Conservation (phyloP, 495 filamentous ascomycete genomes). For the Glonium stellatum region DNA sequence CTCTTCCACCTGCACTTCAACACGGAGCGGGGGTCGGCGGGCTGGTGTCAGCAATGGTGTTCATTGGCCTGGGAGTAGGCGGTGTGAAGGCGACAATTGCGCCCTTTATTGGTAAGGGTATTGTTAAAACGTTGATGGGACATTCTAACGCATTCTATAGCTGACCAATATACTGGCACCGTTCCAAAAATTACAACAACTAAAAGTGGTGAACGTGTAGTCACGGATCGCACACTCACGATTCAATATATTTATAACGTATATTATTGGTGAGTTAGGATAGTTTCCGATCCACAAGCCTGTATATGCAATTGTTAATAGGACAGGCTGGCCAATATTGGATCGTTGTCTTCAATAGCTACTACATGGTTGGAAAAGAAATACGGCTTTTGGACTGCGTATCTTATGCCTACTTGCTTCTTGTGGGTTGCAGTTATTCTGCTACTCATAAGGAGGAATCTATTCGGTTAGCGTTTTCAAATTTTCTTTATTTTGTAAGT, state of each 20-base stretch:
- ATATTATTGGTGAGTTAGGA: background rate
- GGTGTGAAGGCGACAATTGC: background rate
- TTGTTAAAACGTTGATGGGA: background rate
- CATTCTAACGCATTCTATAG: background rate
- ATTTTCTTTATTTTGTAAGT: background rate
- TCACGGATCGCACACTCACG: background rate
- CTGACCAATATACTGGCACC: background rate
- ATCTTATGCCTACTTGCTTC: background rate
- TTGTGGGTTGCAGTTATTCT: background rate
- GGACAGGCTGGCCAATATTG: background rate
- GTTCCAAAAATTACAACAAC: background rate
- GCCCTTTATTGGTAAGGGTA: background rate
- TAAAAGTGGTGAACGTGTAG: background rate
- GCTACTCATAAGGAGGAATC: background rate
- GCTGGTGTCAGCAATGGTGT: too few relatives aligned
- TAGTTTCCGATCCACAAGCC: background rate
- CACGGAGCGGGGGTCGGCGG: too few relatives aligned
- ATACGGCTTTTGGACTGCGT: background rate
- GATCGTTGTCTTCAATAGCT: background rate
- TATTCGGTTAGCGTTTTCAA: background rate
- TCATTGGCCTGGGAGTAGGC: too few relatives aligned
- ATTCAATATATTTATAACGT: background rate
- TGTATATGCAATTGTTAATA: background rate
- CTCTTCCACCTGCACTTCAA: too few relatives aligned
- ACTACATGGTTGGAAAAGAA: background rate